Evolutionary conservation across 805 yeast genomes (phyloP).

Genomic region (Yarrowia sp.): DNA sequence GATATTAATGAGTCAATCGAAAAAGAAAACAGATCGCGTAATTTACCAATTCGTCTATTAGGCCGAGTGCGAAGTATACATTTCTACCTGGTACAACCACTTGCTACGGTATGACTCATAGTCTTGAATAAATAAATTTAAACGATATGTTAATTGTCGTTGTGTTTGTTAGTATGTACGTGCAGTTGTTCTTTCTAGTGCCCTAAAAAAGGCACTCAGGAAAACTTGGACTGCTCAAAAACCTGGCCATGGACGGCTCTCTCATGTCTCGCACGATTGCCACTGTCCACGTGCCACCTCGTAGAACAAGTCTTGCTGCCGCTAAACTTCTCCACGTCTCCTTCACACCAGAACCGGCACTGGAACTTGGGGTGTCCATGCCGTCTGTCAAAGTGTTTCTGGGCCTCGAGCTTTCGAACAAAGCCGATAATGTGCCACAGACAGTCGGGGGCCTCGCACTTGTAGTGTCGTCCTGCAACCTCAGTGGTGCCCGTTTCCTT

Average conservation of each 20-base stretch:
- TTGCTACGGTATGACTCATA: too few species aligned
- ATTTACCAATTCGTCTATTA: too few species aligned
- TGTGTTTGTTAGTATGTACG: slow-evolving; percentile 17
- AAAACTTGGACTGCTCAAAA: slow-evolving; percentile 25
- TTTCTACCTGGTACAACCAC: too few species aligned
- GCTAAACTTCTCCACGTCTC: slow-evolving; percentile 33
- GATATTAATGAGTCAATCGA: neutral
- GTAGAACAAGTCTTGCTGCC: slow-evolving; percentile 35
- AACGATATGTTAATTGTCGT: too few species aligned
- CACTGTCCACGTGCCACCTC: slow-evolving; percentile 37
- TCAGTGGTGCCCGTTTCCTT: slow-evolving; percentile 27
- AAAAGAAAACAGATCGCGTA: neutral
- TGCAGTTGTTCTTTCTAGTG: neutral
- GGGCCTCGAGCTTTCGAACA: slow-evolving; percentile 36
- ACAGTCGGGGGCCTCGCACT: slow-evolving; percentile 34
- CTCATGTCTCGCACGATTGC: slow-evolving; percentile 35
- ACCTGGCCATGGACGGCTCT: slow-evolving; percentile 34
- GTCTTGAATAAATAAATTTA: too few species aligned
- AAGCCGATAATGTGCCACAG: slow-evolving; percentile 36
- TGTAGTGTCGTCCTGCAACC: slow-evolving; percentile 32
- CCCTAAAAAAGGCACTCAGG: neutral
- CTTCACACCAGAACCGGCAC: slow-evolving; percentile 35
- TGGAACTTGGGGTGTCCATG: slow-evolving; percentile 37
- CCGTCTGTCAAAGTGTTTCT: slow-evolving; percentile 34
- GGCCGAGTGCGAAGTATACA: too few species aligned